phyloP scores from a whole-genome alignment of 2,329 filamentous ascomycete genomes.

The Aspergillus transmontanensis region DNA sequence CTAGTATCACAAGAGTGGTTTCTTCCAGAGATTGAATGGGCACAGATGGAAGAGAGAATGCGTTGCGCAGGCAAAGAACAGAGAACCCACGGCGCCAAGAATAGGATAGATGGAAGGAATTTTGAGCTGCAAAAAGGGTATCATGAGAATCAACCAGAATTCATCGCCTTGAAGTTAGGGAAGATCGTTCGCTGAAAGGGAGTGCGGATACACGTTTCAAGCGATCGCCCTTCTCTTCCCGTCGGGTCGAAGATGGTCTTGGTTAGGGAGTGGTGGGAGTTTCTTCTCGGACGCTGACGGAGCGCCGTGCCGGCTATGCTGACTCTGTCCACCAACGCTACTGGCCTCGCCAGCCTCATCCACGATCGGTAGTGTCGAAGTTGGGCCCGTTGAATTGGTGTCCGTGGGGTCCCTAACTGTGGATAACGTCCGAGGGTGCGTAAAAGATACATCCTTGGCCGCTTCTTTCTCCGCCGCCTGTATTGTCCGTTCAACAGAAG shows the following conservation, averaged over 20 bases:
- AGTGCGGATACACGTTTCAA: constrained; percentile 9
- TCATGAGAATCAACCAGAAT: constrained; percentile 22
- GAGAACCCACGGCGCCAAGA: constrained; percentile 17
- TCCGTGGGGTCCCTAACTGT: constrained; percentile 62
- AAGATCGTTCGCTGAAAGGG: not conserved
- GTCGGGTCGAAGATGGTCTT: constrained; percentile 16
- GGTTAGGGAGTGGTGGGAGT: constrained; percentile 29
- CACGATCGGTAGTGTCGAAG: constrained; percentile 75
- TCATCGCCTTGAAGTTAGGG: not conserved
- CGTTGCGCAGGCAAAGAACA: constrained; percentile 20
- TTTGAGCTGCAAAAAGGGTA: constrained; percentile 21
- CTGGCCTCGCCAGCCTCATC: constrained; percentile 83
- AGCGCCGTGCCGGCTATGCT: constrained; percentile 46
- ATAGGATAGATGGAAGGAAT: constrained; percentile 16
- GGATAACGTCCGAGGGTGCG: constrained; percentile 64
- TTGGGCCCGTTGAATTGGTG: constrained; percentile 53
- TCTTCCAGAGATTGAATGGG: constrained; percentile 9
- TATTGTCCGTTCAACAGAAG: constrained; percentile 57
- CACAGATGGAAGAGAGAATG: constrained; percentile 16
- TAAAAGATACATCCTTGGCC: constrained; percentile 62
- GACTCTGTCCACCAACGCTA: constrained; percentile 64
- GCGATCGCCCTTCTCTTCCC: constrained; percentile 29
- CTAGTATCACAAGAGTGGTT: constrained; percentile 23
- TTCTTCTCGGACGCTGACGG: constrained; percentile 32
- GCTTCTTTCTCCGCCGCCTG: constrained; percentile 63